Evolutionary conservation across 768 basidiomycete genomes (phyloP).

Genomic region (Collybiopsis luxurians): DNA sequence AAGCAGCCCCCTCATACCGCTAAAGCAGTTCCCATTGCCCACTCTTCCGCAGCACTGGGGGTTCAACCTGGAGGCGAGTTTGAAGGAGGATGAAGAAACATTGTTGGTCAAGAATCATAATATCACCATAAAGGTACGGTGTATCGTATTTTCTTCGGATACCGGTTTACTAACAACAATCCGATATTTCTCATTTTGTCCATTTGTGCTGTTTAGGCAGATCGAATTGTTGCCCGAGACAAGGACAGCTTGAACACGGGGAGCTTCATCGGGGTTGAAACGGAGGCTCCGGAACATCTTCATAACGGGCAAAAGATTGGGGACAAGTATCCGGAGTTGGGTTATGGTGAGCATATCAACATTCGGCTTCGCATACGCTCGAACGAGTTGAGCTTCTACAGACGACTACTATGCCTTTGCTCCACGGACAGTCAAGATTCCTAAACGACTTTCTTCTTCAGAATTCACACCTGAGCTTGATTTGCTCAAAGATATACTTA

Average conservation of each 20-base stretch:
- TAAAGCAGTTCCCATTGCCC: background rate
- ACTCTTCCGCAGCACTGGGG: conserved; percentile 64
- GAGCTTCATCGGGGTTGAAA: conserved; percentile 38
- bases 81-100: conserved; percentile 38
- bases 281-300: conserved; percentile 45
- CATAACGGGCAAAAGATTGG: conserved; percentile 54
- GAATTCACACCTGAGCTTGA: conserved; percentile 42
- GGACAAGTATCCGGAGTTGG: conserved; percentile 49
- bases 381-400: conserved; percentile 19
- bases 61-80: conserved; percentile 75
- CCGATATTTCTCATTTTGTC: background rate
- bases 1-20: conserved; percentile 12
- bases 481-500: conserved; percentile 41
- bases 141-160: background rate
- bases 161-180: background rate
- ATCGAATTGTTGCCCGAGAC: conserved; percentile 52
- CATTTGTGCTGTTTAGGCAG: conserved; percentile 35
- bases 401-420: conserved; percentile 67
- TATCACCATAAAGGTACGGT: conserved; percentile 37
- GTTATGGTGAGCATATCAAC: conserved; percentile 50
- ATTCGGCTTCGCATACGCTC: background rate
- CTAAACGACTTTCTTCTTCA: conserved; percentile 45
- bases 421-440: conserved; percentile 28
- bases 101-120: conserved; percentile 50
- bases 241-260: conserved; percentile 51